Evolutionary conservation across 2,329 filamentous ascomycete genomes (phyloP).

Genomic region (Pleurostoma richardsiae): DNA sequence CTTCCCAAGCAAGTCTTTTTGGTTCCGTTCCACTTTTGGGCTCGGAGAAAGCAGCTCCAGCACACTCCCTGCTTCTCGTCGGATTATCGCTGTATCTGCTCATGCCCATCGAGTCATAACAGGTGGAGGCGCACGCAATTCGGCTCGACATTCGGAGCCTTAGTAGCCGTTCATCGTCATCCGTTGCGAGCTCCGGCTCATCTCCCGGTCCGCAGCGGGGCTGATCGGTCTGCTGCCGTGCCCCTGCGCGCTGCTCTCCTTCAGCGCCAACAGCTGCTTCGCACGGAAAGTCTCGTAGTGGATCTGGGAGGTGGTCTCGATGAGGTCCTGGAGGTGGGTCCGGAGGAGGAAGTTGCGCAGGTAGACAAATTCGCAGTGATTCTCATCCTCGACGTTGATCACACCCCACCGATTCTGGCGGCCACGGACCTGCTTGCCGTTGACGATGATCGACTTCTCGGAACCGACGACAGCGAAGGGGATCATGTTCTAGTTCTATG

Average conservation of each 20-base stretch:
- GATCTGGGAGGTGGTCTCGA: conserved; percentile 98
- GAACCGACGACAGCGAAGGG: conserved; percentile 98
- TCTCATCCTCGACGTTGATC: conserved; percentile 99
- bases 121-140: no score
- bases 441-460: conserved; percentile 95
- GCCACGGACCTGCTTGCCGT: conserved; percentile 93
- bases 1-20: neutral
- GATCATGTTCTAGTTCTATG: conserved; percentile 66
- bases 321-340: conserved; percentile 96
- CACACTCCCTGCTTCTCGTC: neutral
- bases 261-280: conserved; percentile 95
- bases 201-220: conserved; percentile 86
- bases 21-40: neutral
- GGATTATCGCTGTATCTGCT: neutral
- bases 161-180: conserved; percentile 99
- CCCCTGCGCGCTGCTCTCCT: conserved; percentile 91
- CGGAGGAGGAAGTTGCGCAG: conserved; percentile 97
- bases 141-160: conserved; percentile 8
- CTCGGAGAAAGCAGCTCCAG: neutral
- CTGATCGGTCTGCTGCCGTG: conserved; percentile 88
- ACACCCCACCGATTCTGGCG: conserved; percentile 99
- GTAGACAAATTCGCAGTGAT: conserved; percentile 99
- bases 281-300: conserved; percentile 99
- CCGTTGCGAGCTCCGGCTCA: conserved; percentile 94
- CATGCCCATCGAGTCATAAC: neutral